These are phyloP conservation scores for Erythrophleum fordii DNA, from an alignment of 306 rosid species.

Conservation along the genomic window DNA sequence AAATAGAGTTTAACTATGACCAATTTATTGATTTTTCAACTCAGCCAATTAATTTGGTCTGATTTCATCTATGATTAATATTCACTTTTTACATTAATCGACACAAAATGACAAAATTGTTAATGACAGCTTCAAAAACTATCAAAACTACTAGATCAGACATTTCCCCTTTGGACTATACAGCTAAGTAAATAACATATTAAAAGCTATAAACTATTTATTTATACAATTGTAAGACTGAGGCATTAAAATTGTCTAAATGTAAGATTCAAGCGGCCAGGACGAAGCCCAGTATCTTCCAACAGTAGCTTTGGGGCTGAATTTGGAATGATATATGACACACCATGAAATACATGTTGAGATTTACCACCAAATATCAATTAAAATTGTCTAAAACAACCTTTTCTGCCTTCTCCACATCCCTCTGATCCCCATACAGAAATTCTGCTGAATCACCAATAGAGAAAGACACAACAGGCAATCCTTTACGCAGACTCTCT, in stretches of 20 bases:
- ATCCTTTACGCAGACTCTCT: conserved; percentile 52
- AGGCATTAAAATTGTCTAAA: conserved; percentile 54
- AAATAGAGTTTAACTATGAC: not conserved
- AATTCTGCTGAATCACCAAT: conserved; percentile 80
- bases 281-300: conserved; percentile 45
- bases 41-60: too few species aligned
- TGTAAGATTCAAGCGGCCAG: conserved; percentile 77
- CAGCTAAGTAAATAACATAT: not conserved
- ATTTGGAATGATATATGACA: conserved; percentile 54
- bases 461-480: conserved; percentile 74
- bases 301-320: conserved; percentile 60
- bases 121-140: not conserved
- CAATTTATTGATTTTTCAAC: too few species aligned
- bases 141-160: not conserved
- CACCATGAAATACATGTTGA: conserved; percentile 72
- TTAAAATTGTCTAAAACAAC: conserved; percentile 56
- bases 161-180: not conserved
- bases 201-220: not conserved
- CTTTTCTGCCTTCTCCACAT: conserved; percentile 50
- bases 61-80: not conserved
- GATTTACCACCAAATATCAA: conserved; percentile 75
- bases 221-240: not conserved
- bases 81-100: not conserved
- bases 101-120: not conserved
- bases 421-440: conserved; percentile 62